phyloP scores from a whole-genome alignment of 1,139 yeast species.

The Dujonia santamariae region DNA sequence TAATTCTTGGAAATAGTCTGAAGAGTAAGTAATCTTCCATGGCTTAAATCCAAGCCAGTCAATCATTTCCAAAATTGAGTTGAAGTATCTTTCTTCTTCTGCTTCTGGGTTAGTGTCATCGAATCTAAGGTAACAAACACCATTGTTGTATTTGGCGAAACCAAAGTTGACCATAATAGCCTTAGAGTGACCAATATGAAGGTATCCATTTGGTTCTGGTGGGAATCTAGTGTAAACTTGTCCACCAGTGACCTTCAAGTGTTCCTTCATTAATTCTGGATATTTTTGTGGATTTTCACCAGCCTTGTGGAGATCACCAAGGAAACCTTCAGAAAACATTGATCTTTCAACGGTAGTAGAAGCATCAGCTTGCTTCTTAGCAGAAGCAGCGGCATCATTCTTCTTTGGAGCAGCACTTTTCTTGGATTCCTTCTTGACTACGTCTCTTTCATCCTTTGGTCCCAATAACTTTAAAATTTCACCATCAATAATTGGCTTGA shows the following conservation, averaged over 20 bases:
- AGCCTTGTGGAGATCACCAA: conserved; percentile 91
- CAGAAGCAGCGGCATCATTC: conserved; percentile 21
- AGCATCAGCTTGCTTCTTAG: conserved; percentile 15
- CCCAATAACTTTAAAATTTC: conserved; percentile 71
- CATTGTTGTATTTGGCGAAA: conserved; percentile 79
- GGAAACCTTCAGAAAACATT: conserved; percentile 93
- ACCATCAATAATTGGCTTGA: conserved; percentile 84
- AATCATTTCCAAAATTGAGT: conserved; percentile 79
- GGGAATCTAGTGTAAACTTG: conserved; percentile 93
- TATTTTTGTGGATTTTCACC: conserved; percentile 91
- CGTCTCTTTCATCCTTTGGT: conserved; percentile 95
- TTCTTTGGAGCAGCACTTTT: conserved; percentile 22
- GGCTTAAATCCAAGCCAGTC: conserved; percentile 93
- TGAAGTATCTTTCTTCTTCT: conserved; percentile 89
- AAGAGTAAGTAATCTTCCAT: conserved; percentile 90
- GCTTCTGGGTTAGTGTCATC: conserved; percentile 99
- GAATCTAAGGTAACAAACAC: conserved; percentile 85
- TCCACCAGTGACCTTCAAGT: conserved; percentile 74
- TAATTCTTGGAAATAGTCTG: conserved; percentile 88
- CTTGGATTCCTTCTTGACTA: conserved; percentile 75
- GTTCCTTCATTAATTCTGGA: conserved; percentile 81
- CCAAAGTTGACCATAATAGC: conserved; percentile 98
- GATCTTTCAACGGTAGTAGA: conserved; percentile 48
- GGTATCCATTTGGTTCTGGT: conserved; percentile 96
- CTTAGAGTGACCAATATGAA: conserved; percentile 97